Conservation (phyloP, 768 basidiomycete genomes). For the Suillus variegatus region DNA sequence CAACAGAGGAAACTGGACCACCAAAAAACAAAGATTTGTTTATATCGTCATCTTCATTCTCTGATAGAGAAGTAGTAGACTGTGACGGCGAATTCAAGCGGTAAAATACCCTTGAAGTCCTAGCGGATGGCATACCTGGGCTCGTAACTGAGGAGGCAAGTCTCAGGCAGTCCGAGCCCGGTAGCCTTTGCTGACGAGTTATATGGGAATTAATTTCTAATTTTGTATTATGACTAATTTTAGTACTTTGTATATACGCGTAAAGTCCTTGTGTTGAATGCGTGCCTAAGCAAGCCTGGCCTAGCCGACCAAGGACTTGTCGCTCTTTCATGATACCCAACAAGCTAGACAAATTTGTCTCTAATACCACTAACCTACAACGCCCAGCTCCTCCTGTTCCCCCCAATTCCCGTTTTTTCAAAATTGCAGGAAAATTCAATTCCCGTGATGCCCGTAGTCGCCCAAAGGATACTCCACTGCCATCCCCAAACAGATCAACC, state of each 20-base stretch:
- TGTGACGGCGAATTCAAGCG: slow-evolving; percentile 53
- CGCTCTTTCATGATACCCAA: slow-evolving; percentile 18
- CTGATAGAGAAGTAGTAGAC: slow-evolving; percentile 78
- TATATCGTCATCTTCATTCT: slow-evolving; percentile 69
- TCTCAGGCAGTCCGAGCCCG: neutral
- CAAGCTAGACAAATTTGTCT: slow-evolving; percentile 13
- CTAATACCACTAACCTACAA: slow-evolving; percentile 5
- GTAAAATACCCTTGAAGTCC: slow-evolving; percentile 38
- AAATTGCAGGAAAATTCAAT: slow-evolving; percentile 12
- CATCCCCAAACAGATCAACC: slow-evolving; percentile 8
- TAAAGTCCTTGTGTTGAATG: neutral
- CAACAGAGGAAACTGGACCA: slow-evolving; percentile 38
- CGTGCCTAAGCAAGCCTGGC: slow-evolving; percentile 7
- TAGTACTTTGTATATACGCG: neutral
- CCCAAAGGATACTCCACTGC: slow-evolving; percentile 6
- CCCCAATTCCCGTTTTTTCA: slow-evolving; percentile 10
- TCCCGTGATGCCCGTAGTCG: slow-evolving; percentile 2
- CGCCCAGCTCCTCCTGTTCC: slow-evolving; percentile 4
- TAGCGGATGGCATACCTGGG: slow-evolving; percentile 20
- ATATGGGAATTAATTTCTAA: slow-evolving; percentile 10
- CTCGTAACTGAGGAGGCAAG: neutral
- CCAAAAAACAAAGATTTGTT: slow-evolving; percentile 46
- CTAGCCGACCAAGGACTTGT: neutral
- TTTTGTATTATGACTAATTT: neutral
- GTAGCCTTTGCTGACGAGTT: slow-evolving; percentile 9